These are phyloP conservation scores for Aaosphaeria pasadenensis DNA, from an alignment of 2,329 filamentous ascomycete species.

Conservation along the genomic window DNA sequence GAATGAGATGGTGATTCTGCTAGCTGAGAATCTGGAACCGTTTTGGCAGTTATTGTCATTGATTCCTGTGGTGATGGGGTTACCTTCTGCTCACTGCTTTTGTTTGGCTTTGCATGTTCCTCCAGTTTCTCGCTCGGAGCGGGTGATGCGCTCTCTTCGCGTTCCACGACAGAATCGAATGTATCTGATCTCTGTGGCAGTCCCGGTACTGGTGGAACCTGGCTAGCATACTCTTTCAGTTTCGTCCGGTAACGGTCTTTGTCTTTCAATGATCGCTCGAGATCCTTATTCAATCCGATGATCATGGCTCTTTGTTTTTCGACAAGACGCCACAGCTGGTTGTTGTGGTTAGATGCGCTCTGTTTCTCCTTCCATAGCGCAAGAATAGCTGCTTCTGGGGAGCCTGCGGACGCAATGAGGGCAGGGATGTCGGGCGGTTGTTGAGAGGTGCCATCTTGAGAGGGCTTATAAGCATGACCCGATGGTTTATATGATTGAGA, in stretches of 20 bases:
- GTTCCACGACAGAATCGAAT: conserved; percentile 30
- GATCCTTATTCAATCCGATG: conserved; percentile 86
- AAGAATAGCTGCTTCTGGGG: conserved; percentile 82
- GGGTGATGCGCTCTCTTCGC: conserved; percentile 38
- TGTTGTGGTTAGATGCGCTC: conserved; percentile 82
- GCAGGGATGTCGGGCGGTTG: conserved; percentile 72
- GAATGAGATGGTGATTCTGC: conserved; percentile 30
- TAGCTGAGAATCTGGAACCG: conserved; percentile 28
- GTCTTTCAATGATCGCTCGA: conserved; percentile 86
- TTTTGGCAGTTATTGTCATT: conserved; percentile 8
- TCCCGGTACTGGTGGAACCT: conserved; percentile 39
- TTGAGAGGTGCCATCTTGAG: conserved; percentile 52
- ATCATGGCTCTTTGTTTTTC: conserved; percentile 97
- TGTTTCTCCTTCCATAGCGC: conserved; percentile 90
- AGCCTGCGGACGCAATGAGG: conserved; percentile 80
- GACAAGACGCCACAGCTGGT: conserved; percentile 90
- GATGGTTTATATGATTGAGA: conserved; percentile 52
- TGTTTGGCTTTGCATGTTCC: conserved; percentile 17
- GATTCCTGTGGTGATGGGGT: conserved; percentile 16
- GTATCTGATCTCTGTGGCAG: conserved; percentile 33
- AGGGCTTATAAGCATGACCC: conserved; percentile 55
- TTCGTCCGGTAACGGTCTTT: conserved; percentile 93
- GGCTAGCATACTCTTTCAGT: conserved; percentile 68
- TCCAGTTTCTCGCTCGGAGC: conserved; percentile 30
- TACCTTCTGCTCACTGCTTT: conserved; percentile 19